phyloP scores from a whole-genome alignment of 257 asterid species.

The Salvia miltiorrhiza region DNA sequence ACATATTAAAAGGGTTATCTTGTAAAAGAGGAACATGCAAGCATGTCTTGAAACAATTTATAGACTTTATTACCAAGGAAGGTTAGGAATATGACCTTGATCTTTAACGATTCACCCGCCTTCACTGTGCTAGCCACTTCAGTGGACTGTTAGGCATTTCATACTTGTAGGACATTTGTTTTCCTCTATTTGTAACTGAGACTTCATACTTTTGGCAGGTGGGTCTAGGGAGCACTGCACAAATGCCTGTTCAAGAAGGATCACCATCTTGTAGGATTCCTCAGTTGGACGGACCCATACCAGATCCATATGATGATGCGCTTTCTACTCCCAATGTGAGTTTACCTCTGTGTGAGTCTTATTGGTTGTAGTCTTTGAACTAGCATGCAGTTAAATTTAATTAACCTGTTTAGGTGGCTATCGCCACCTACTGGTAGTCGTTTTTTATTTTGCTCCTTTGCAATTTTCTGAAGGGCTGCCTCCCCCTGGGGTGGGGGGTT shows the following conservation, averaged over 20 bases:
- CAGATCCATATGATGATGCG: conserved; percentile 82
- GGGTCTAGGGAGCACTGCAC: conserved; percentile 33
- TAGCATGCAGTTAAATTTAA: not conserved
- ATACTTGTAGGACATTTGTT: not conserved
- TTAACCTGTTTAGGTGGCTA: not conserved
- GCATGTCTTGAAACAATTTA: not conserved
- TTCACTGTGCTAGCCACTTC: conserved; percentile 12
- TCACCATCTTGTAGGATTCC: conserved; percentile 45
- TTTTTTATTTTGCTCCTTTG: not conserved
- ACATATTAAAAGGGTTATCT: not conserved
- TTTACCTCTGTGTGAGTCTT: conserved; percentile 10
- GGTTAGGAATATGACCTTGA: not conserved
- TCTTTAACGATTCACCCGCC: not conserved
- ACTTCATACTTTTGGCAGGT: conserved; percentile 39
- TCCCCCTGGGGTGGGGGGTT: not conserved
- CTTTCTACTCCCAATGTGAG: conserved; percentile 92
- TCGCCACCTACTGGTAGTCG: not conserved
- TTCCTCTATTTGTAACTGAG: not conserved
- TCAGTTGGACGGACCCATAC: conserved; percentile 82
- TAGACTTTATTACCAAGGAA: not conserved
- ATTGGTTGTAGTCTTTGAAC: not conserved
- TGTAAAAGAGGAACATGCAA: conserved; percentile 5
- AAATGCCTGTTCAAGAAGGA: conserved; percentile 31
- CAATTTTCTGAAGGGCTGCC: not conserved
- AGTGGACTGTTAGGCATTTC: not conserved